Conservation (phyloP, 768 basidiomycete species). For the Tulasnella sp. region DNA sequence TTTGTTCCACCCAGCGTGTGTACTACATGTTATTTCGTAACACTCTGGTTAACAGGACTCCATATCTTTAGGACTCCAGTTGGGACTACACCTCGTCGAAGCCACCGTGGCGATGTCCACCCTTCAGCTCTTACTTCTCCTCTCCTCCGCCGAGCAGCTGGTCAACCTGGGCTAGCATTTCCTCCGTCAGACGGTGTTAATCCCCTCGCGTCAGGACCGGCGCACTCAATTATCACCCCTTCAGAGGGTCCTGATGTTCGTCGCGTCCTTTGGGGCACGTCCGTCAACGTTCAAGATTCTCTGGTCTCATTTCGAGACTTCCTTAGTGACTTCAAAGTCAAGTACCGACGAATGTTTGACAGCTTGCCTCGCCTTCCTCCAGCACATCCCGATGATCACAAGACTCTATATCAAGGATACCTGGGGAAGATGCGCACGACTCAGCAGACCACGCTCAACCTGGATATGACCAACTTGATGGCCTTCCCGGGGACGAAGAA, state of each 20-base stretch:
- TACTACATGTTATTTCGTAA: background rate
- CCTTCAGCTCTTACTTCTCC: slow-evolving; percentile 56
- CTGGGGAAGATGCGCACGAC: slow-evolving; percentile 79
- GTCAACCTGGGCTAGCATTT: slow-evolving; percentile 44
- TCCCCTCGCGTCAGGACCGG: slow-evolving; percentile 6
- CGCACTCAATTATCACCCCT: slow-evolving; percentile 47
- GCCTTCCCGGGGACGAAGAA: slow-evolving; percentile 80
- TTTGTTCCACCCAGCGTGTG: slow-evolving; percentile 11
- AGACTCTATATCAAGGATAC: slow-evolving; percentile 63
- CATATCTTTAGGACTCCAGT: slow-evolving; percentile 21
- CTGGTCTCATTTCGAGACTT: slow-evolving; percentile 88
- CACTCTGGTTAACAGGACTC: background rate
- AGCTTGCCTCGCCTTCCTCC: slow-evolving; percentile 44
- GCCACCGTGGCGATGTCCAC: slow-evolving; percentile 83
- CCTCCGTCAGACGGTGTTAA: slow-evolving; percentile 36
- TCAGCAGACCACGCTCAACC: slow-evolving; percentile 85
- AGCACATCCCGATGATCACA: slow-evolving; percentile 54
- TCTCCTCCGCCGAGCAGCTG: slow-evolving; percentile 33
- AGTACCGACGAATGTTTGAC: slow-evolving; percentile 69
- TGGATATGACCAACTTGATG: slow-evolving; percentile 76
- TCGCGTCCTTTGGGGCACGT: slow-evolving; percentile 95
- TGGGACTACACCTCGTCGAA: slow-evolving; percentile 51
- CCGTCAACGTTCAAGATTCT: slow-evolving; percentile 80
- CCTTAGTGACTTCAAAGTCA: slow-evolving; percentile 83
- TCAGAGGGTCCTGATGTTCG: slow-evolving; percentile 74